These are phyloP conservation scores for Colletotrichum tamarilloi DNA, from an alignment of 2,329 filamentous ascomycete species.

Conservation along the genomic window DNA sequence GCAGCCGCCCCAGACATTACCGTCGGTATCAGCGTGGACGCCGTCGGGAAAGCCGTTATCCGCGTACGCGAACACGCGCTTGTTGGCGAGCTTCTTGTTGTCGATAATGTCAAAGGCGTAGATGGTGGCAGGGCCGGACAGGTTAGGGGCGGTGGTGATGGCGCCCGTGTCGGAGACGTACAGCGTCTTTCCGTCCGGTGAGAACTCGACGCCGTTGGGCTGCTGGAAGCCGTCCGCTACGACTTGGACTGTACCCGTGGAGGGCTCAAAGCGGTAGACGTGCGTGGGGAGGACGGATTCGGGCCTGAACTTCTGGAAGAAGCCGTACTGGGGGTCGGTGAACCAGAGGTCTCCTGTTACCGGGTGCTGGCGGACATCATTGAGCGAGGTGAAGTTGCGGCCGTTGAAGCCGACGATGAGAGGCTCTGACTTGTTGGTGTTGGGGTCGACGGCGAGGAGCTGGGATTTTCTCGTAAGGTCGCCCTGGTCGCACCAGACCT, in stretches of 20 bases:
- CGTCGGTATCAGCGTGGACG: conserved; percentile 57
- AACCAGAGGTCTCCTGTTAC: conserved; percentile 60
- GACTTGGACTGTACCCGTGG: conserved; percentile 51
- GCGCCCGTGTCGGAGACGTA: conserved; percentile 58
- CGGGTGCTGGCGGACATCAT: conserved; percentile 56
- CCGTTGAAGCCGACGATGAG: conserved; percentile 30
- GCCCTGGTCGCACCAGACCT: conserved; percentile 37
- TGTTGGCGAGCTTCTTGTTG: conserved; percentile 46
- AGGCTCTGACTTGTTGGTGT: conserved; percentile 37
- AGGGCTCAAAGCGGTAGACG: conserved; percentile 59
- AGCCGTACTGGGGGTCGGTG: conserved; percentile 61
- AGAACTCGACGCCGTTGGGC: conserved; percentile 59
- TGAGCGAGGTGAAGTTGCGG: conserved; percentile 57
- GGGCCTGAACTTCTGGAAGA: conserved; percentile 57
- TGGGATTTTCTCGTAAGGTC: conserved; percentile 26
- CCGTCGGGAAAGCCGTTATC: conserved; percentile 58
- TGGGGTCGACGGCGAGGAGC: conserved; percentile 34
- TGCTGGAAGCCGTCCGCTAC: conserved; percentile 60
- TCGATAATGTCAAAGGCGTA: conserved; percentile 32
- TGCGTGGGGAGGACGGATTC: conserved; percentile 55
- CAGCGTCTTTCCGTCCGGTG: conserved; percentile 54
- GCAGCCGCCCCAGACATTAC: conserved; percentile 61
- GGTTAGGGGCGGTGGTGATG: conserved; percentile 7
- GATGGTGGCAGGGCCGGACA: conserved; percentile 21
- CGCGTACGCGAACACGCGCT: conserved; percentile 61